A percentile compares a stretch with the other conserved stretches of the same genome.
phyloP scores from a whole-genome alignment of 1,284 basidiomycete genomes.

The Filobasidium uniguttulatum region DNA sequence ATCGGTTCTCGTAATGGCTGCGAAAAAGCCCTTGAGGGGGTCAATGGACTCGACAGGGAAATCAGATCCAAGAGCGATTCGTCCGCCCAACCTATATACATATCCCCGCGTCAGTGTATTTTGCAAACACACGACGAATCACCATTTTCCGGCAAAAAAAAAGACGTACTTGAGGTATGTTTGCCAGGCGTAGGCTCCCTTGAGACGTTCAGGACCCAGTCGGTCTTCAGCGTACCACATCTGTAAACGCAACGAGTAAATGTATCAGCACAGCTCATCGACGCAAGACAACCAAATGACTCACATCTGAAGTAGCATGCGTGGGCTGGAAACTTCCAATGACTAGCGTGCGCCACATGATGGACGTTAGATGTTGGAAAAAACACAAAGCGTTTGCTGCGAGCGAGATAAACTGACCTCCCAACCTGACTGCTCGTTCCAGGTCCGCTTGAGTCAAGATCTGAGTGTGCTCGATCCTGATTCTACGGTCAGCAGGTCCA shows the following conservation, averaged over 20 bases:
- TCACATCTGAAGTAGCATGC: constrained; percentile 46
- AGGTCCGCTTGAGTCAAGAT: constrained; percentile 61
- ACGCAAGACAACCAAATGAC: constrained; percentile 2
- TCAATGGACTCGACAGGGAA: constrained; percentile 63
- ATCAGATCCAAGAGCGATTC: constrained; percentile 72
- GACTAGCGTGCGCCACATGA: too few species aligned
- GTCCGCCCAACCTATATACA: constrained; percentile 42
- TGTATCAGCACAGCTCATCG: neutral
- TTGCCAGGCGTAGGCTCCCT: constrained; percentile 77
- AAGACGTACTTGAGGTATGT: constrained; percentile 51
- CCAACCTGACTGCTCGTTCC: constrained; percentile 52
- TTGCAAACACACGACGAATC: constrained; percentile 20
- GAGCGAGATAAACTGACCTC: constrained; percentile 45
- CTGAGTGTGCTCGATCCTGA: constrained; percentile 82
- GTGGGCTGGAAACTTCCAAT: constrained; percentile 88
- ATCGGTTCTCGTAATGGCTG: constrained; percentile 61
- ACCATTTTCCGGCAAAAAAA: neutral
- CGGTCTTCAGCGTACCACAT: constrained; percentile 80
- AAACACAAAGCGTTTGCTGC: neutral
- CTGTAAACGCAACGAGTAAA: constrained; percentile 28
- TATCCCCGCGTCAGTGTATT: too few species aligned
- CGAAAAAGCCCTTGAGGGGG: constrained; percentile 57
- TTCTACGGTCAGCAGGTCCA: constrained; percentile 43
- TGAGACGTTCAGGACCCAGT: constrained; percentile 61
- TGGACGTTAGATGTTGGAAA: too few species aligned